These are phyloP conservation scores for Aspergillus hiratsukae DNA, from an alignment of 2,329 filamentous ascomycete genomes.

Conservation along the genomic window DNA sequence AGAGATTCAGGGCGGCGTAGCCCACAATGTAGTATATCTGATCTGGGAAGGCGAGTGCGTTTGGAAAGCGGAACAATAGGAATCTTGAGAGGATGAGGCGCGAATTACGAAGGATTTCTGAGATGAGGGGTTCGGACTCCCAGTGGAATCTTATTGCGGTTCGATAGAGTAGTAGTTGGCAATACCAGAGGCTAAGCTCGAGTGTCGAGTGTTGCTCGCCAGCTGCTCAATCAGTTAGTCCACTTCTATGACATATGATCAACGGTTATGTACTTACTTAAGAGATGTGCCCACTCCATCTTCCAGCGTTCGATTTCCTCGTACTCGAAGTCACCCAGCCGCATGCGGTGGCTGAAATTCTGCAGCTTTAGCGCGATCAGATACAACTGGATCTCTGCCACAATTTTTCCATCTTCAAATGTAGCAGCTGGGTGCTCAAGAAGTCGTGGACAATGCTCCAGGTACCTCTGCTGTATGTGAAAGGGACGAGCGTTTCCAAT, in stretches of 20 bases:
- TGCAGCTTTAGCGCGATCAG: slow-evolving; percentile 26
- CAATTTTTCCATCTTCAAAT: slow-evolving; percentile 26
- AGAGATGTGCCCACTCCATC: slow-evolving; percentile 30
- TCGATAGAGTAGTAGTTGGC: slow-evolving; percentile 31
- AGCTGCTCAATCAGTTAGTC: slow-evolving; percentile 13
- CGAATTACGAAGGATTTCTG: slow-evolving; percentile 27
- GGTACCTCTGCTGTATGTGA: slow-evolving; percentile 25
- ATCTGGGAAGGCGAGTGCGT: slow-evolving; percentile 25
- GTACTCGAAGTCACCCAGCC: slow-evolving; percentile 23
- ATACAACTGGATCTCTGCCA: slow-evolving; percentile 32
- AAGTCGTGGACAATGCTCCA: slow-evolving; percentile 28
- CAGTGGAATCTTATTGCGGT: slow-evolving; percentile 25
- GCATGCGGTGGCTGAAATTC: slow-evolving; percentile 22
- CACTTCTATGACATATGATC: neutral
- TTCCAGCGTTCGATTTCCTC: slow-evolving; percentile 34
- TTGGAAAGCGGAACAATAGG: slow-evolving; percentile 24
- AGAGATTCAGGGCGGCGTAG: slow-evolving; percentile 33
- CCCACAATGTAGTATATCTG: slow-evolving; percentile 31
- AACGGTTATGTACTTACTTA: slow-evolving; percentile 17
- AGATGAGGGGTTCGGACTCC: slow-evolving; percentile 21
- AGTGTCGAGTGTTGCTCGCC: slow-evolving; percentile 27
- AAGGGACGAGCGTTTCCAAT: slow-evolving; percentile 29
- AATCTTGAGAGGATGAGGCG: slow-evolving; percentile 28
- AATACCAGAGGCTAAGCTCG: slow-evolving; percentile 33
- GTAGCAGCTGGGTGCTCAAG: slow-evolving; percentile 28